Conservation (phyloP, 805 yeast genomes). For the Isabelozyma heimii region DNA sequence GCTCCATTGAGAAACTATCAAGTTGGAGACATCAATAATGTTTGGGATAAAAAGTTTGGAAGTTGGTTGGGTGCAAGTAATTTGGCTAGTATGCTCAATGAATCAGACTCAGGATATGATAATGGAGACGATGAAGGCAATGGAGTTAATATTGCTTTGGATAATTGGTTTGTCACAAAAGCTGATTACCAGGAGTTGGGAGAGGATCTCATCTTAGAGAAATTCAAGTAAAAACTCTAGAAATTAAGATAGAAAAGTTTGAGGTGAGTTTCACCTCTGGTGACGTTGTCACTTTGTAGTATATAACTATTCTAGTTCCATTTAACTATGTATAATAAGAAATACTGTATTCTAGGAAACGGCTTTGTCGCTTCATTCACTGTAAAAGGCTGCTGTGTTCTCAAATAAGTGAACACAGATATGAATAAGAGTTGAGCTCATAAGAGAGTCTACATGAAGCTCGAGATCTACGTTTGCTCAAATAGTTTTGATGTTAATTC, state of each 20-base stretch:
- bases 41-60: conserved; percentile 55
- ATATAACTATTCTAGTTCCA: conserved; percentile 1
- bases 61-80: conserved; percentile 76
- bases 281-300: background rate
- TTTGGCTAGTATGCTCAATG: conserved; percentile 60
- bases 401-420: no score
- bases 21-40: conserved; percentile 27
- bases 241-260: background rate
- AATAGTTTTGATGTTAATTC: background rate
- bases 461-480: no score
- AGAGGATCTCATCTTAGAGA: conserved; percentile 35
- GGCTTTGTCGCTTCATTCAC: no score
- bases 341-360: background rate
- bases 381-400: no score
- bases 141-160: conserved; percentile 36
- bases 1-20: conserved; percentile 21
- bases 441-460: no score
- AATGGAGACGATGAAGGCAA: conserved; percentile 17
- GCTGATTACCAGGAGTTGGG: conserved; percentile 68
- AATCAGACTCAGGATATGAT: conserved; percentile 11
- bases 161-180: conserved; percentile 56
- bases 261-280: background rate
- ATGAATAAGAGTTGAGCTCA: no score
- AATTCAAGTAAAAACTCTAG: conserved; percentile 22
- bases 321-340: conserved; percentile 1